Base-by-base conservation (phyloP, 257 asterid species). In the Ilex asprella region DNA sequence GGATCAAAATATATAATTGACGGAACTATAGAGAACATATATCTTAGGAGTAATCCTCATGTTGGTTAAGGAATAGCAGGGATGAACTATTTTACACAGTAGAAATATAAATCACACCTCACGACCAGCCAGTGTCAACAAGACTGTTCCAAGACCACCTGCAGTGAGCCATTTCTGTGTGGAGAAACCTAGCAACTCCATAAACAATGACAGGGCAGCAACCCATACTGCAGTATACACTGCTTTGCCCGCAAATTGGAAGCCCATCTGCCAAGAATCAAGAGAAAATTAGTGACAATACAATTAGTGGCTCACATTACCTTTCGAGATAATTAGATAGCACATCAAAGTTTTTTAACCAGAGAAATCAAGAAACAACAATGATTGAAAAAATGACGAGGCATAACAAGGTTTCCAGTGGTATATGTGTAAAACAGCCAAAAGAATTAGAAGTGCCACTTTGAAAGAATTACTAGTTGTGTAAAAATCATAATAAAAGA, bases 101-200 rank as follows among this genome's bases (percentile, higher is more conserved):
- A 75, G 43, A 21, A 31, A 68, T 7, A 52, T 30, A 39, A 51
- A 60, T 68, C 49, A 57, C 61, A 89, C 99, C 97, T 93, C 97
- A 31, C 99, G 97, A 52, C 99, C 97, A 69, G 97, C 99, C 71
- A 93, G 96, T n/a, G 99, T 93, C 67, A 93, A 88, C 82, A 93
- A 74, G 57, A 93, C 97, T 10, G 99, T 93, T 69, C 97, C 99
- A 62, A 93, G 99, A 57, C 99, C 96, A 64, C 99, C 99, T 3
- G 97, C 99, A 7, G 99, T 89, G 69, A 93, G 88, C 99, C 95
- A 89, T 73, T 68, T 93, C 75, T 93, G 96, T 58, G 99, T 87
- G 63, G 99, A 93, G 76, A 93, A 93, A 60, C 99, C 99, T 70
- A 93, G 79, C 84, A 93, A 75, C 82, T 93, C 99, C 96, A 93